Conservation (phyloP, 768 basidiomycete species). For the Mycena filopes region DNA sequence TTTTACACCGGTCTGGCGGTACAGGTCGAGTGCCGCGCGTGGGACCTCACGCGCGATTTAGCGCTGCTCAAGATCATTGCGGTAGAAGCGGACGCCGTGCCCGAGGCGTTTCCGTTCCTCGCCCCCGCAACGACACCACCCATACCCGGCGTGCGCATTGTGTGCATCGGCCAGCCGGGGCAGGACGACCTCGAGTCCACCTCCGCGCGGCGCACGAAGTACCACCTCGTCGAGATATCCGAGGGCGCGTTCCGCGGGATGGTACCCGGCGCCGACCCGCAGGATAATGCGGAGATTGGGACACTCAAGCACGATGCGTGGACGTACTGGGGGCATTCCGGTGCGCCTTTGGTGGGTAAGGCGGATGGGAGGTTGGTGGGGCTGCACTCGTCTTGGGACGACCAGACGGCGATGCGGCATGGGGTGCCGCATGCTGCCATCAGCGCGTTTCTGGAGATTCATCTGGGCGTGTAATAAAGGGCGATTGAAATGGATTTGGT, state of each 20-base stretch:
- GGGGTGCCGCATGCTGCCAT: conserved; percentile 6
- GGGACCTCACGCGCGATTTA: conserved; percentile 16
- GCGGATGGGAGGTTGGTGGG: conserved; percentile 11
- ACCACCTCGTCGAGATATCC: background rate
- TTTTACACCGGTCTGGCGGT: conserved; percentile 12
- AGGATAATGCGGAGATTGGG: conserved; percentile 18
- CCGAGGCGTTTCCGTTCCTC: background rate
- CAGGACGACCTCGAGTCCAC: conserved; percentile 17
- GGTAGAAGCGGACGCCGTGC: background rate
- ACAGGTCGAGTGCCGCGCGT: conserved; percentile 12
- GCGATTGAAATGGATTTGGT: too few species aligned
- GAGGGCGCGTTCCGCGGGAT: conserved; percentile 2
- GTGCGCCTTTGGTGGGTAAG: conserved; percentile 2
- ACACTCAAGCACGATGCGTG: conserved; percentile 17
- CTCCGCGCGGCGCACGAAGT: conserved; percentile 11
- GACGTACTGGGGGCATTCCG: conserved; percentile 21
- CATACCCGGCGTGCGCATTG: background rate
- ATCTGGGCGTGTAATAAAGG: background rate
- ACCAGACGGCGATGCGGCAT: conserved; percentile 14
- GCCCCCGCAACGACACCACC: background rate
- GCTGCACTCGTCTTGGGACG: conserved; percentile 21
- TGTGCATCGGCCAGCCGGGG: conserved; percentile 21
- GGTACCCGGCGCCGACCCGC: conserved; percentile 8
- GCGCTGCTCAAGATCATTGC: conserved; percentile 10
- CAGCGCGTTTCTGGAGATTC: conserved; percentile 1